Evolutionary conservation across 1,284 basidiomycete genomes (phyloP).

Genomic region (Coniferiporia sulphurascens): DNA sequence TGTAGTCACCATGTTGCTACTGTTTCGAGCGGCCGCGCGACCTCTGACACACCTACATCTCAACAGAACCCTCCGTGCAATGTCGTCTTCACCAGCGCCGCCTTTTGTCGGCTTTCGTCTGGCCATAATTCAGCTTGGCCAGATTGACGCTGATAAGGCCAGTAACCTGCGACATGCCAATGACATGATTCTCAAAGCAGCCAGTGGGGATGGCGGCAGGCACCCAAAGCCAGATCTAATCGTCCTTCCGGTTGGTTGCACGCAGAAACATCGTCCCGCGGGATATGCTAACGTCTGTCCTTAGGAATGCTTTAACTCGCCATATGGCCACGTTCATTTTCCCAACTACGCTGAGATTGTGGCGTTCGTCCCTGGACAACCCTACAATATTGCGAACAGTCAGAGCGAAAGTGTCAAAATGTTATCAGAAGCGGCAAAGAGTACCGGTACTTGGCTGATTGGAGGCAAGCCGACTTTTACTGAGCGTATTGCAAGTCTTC

Average conservation of each 20-base stretch:
- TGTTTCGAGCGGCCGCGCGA: too few species aligned
- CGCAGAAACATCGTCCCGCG: not conserved
- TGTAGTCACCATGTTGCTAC: too few species aligned
- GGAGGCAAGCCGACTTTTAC: slow-evolving; percentile 56
- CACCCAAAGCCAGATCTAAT: slow-evolving; percentile 70
- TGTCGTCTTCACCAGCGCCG: slow-evolving; percentile 26
- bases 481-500: too few species aligned
- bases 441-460: slow-evolving; percentile 83
- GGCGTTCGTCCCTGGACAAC: slow-evolving; percentile 48
- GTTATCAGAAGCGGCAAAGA: slow-evolving; percentile 79
- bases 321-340: slow-evolving; percentile 87
- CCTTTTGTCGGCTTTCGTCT: slow-evolving; percentile 72
- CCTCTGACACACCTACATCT: not conserved
- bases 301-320: slow-evolving; percentile 97
- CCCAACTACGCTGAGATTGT: slow-evolving; percentile 83
- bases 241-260: slow-evolving; percentile 72
- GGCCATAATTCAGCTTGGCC: slow-evolving; percentile 83
- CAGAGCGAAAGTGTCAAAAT: slow-evolving; percentile 78
- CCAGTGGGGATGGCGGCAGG: slow-evolving; percentile 34
- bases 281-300: not conserved
- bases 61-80: not conserved
- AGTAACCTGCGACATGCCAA: slow-evolving; percentile 77
- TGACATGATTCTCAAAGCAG: slow-evolving; percentile 74
- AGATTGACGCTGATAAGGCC: slow-evolving; percentile 62
- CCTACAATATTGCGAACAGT: slow-evolving; percentile 54